Base-by-base conservation (phyloP, 257 asterid genomes). In the Penstemon barbatus region DNA sequence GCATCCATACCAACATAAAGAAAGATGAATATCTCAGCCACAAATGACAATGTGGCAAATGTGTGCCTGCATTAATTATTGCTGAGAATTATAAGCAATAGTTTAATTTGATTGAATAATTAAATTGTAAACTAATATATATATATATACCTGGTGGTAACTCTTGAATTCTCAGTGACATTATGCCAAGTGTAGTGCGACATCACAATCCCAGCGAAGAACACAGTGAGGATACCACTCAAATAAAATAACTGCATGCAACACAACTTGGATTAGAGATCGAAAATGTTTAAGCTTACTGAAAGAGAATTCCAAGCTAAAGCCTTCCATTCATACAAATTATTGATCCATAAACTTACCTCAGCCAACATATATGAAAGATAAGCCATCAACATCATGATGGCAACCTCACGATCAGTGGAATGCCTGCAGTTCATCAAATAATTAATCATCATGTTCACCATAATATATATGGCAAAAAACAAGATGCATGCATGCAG, bases 181-280 rank as follows among this genome's bases (percentile, higher is more conserved):
- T 94, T 94, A 82, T 94, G 99, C 99, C 99, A 94, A 63, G 99
- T 94, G 74, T 94, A 94, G 61, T 94, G 99, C 3, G 99, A 94
- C 99, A 94, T 94, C 81, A 91, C 97, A 71, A 94, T 91, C 68
- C 99, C 99, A 60, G 93, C 89, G 88, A 94, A 94, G 81, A 94
- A 94, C 71, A 94, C 99, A 0, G 99, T 94, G 82, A 94, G 96
- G 89, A 94, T 94, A 61, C 96, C 95, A 45, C 99, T 94, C 71
- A 94, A 82, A 75, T 83, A 60, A 63, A 88, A 83, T 73, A 94
- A 77, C 99, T 94, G 96, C 87, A 84, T 94, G 96, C 87, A 84
- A 68, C 36, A 42, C 46, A 75, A 37, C 66, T 54, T 50, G 57
- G 36, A 75, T 74, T 38, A 75, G 79, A 66, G 61, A 15, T 15